Evolutionary conservation across 2,329 filamentous ascomycete genomes (phyloP), one percentile per base, ranked within the genome.

Genomic region (Hirsutella minnesotensis): DNA sequence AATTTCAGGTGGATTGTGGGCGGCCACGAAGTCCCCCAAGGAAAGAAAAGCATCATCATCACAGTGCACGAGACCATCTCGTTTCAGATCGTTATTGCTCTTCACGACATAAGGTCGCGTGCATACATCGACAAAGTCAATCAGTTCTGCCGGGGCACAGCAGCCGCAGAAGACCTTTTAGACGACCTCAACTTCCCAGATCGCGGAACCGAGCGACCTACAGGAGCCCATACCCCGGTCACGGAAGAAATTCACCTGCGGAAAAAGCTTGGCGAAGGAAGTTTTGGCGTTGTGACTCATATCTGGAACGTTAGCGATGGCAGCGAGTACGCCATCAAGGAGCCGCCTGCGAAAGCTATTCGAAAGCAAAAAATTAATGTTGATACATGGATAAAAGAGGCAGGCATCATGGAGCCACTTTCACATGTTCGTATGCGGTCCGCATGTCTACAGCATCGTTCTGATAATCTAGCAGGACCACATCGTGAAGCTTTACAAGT

Each of bases 1-100:
- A 22, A 42, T 7, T 55, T 55, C 38, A 30, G 40, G 16, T 56
- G 53, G 53, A 53, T 55, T 33, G 29, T 56, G 31, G 44, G 51
- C 39, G 50, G 52, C 8, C 21, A 49, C 20, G 1, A 19, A 2
- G 41, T 45, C 27, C 41, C 42, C 21, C 10, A 44, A 20, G n/a
- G 19, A 16, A 34, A 43, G 12, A 0, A 16, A 36, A 36, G 20
- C 13, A 50, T 51, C 36, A 30, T 47, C 40, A 48, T 51, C 36
- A 41, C 18, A 5, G 9, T 47, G 8, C n/a, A 31, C 9, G 13
- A 38, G 1, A 1, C 7, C 0, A 12, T 49, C 9, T 24, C 41
- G 3, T 50, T 53, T 20, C 37, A 35, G 29, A 39, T 52, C n/a
- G 31, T 50, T 20, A 41, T 39, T 16, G 5, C 24, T 29, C 2